phyloP scores from a whole-genome alignment of 768 basidiomycete genomes.

The Termitomyces sp. region DNA sequence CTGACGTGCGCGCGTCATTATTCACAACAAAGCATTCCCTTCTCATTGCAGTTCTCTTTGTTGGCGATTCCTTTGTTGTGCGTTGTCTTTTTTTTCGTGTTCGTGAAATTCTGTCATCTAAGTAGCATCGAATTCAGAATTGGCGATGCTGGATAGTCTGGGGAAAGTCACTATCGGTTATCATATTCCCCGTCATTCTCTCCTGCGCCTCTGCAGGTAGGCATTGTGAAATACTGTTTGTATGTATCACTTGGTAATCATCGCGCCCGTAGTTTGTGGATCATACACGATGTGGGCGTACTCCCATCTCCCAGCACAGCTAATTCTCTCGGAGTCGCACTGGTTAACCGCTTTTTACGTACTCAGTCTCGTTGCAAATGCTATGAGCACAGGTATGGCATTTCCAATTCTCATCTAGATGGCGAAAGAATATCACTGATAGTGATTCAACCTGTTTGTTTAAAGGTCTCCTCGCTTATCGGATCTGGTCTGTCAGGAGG shows the following conservation, averaged over 20 bases:
- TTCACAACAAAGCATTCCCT: constrained; percentile 4
- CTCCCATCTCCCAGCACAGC: constrained; percentile 2
- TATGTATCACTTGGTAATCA: no score
- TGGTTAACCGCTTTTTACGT: constrained; percentile 5
- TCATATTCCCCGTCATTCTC: neutral
- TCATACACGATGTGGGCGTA: constrained; percentile 9
- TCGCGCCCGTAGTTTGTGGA: neutral
- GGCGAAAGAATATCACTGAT: no score
- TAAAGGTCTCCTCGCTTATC: constrained; percentile 6
- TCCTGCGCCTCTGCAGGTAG: constrained; percentile 1
- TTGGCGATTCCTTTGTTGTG: constrained; percentile 6
- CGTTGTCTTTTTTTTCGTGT: neutral
- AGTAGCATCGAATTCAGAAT: constrained; percentile 1
- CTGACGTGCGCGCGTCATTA: neutral
- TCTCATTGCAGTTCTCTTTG: constrained; percentile 4
- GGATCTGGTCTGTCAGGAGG: neutral
- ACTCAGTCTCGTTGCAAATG: constrained; percentile 5
- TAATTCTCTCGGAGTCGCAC: neutral
- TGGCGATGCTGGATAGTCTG: constrained; percentile 8
- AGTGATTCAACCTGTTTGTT: no score
- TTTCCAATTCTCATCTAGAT: no score
- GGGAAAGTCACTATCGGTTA: constrained; percentile 1
- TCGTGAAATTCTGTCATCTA: no score
- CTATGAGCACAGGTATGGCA: constrained; percentile 1
- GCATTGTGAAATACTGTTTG: neutral